Evolutionary conservation across 306 rosid species (phyloP).

Genomic region (Quercus alba): DNA sequence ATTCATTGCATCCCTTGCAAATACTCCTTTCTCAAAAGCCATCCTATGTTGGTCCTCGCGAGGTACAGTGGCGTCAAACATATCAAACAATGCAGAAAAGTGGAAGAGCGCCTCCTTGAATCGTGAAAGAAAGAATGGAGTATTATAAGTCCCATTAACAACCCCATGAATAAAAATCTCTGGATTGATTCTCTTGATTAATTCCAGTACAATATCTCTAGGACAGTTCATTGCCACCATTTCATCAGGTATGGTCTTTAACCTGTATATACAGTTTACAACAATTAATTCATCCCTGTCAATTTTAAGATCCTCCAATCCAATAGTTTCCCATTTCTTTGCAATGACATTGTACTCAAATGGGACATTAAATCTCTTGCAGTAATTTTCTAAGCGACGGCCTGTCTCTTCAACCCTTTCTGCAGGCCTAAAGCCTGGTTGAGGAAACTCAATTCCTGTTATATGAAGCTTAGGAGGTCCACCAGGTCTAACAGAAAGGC

Average conservation of each 20-base stretch:
- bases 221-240: slow-evolving; percentile 63
- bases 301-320: slow-evolving; percentile 50
- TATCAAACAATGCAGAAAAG: slow-evolving; percentile 51
- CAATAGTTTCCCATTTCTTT: slow-evolving; percentile 70
- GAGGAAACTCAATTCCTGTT: slow-evolving; percentile 83
- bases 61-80: slow-evolving; percentile 36
- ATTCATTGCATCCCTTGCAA: slow-evolving; percentile 47
- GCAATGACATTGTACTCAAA: slow-evolving; percentile 61
- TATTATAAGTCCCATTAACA: slow-evolving; percentile 55
- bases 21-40: slow-evolving; percentile 46
- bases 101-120: slow-evolving; percentile 58
- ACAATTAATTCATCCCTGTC: slow-evolving; percentile 39
- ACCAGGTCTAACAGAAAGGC: slow-evolving; percentile 38
- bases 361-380: slow-evolving; percentile 64
- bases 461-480: slow-evolving; percentile 47
- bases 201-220: slow-evolving; percentile 47
- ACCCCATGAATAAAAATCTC: slow-evolving; percentile 44
- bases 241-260: slow-evolving; percentile 60
- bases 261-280: slow-evolving; percentile 45
- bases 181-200: slow-evolving; percentile 68
- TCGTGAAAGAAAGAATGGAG: slow-evolving; percentile 67
- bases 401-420: slow-evolving; percentile 77
- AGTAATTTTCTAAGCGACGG: slow-evolving; percentile 61
- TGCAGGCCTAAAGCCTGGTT: slow-evolving; percentile 75
- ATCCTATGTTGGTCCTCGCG: slow-evolving; percentile 46